phyloP scores from a whole-genome alignment of 2,329 filamentous ascomycete species.

The Colletotrichum scovillei region DNA sequence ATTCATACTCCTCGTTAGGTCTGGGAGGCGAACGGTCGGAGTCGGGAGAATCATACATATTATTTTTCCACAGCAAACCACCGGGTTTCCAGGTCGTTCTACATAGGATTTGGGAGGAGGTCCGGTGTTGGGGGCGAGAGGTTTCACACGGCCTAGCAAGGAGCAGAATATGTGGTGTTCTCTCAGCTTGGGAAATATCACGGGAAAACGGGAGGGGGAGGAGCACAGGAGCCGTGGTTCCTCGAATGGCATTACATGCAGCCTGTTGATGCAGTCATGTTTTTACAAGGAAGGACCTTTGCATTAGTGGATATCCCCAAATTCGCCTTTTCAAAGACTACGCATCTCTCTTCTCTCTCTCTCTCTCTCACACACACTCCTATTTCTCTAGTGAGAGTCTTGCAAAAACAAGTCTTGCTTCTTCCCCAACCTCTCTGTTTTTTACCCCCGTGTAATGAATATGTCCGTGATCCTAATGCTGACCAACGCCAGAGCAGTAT shows the following conservation, averaged over 20 bases:
- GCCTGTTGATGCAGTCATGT: background rate
- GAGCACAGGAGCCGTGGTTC: background rate
- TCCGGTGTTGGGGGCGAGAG: no score
- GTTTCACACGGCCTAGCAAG: background rate
- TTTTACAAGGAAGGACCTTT: slow-evolving; percentile 2
- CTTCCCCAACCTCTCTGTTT: background rate
- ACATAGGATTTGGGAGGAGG: no score
- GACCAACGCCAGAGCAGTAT: background rate
- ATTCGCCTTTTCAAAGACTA: slow-evolving; percentile 11
- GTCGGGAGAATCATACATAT: background rate
- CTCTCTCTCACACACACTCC: background rate
- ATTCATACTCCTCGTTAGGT: slow-evolving; percentile 2
- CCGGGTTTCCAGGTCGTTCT: background rate
- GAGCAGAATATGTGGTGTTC: background rate
- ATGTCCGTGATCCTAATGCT: background rate
- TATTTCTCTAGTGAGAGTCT: no score
- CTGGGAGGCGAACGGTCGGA: slow-evolving; percentile 8
- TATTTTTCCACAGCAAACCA: background rate
- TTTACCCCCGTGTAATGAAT: background rate
- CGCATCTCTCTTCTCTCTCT: background rate
- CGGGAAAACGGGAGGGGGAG: background rate
- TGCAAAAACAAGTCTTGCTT: background rate
- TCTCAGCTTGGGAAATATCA: background rate
- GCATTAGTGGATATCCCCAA: slow-evolving; percentile 30
- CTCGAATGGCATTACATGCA: background rate